A percentile compares a stretch with the other conserved stretches of the same genome.
These are phyloP conservation scores for Penicillium hesseltinei DNA, from an alignment of 2,329 filamentous ascomycete genomes.

Conservation along the genomic window DNA sequence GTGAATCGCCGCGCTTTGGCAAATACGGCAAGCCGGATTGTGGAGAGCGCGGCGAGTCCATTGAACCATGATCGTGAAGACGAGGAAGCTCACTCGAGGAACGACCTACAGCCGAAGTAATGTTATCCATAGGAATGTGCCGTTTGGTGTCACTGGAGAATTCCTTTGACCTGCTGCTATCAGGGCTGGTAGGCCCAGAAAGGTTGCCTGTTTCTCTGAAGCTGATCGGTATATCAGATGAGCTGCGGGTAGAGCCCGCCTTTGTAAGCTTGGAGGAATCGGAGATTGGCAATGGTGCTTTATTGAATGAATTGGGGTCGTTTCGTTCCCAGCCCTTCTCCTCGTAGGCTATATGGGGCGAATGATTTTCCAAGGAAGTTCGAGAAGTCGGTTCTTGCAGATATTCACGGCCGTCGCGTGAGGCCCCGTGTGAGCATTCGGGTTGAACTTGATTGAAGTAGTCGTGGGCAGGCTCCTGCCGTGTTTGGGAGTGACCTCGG, in stretches of 20 bases:
- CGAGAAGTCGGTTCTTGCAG: conserved; percentile 20
- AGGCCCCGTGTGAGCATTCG: conserved; percentile 26
- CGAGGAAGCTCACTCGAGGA: conserved; percentile 59
- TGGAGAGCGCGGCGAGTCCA: conserved; percentile 37
- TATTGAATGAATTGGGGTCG: conserved; percentile 36
- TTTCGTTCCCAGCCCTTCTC: conserved; percentile 71
- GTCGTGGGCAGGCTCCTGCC: conserved; percentile 50
- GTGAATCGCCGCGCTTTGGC: conserved; percentile 61
- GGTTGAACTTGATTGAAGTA: conserved; percentile 52
- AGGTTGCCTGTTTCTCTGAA: conserved; percentile 43
- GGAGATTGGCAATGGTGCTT: conserved; percentile 7
- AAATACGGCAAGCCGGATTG: conserved; percentile 35
- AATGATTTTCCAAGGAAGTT: conserved; percentile 52
- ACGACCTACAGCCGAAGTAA: conserved; percentile 43
- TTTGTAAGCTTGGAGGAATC: conserved; percentile 69
- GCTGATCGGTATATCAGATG: conserved; percentile 39
- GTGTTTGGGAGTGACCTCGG: conserved; percentile 46
- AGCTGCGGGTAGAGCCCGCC: conserved; percentile 47
- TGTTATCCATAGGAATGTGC: conserved; percentile 25
- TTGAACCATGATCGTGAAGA: conserved; percentile 53
- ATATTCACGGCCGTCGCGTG: conserved; percentile 23
- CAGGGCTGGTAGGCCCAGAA: conserved; percentile 34
- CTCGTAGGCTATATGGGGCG: conserved; percentile 89
- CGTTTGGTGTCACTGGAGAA: conserved; percentile 4
- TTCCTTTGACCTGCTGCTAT: conserved; percentile 26